Conservation (phyloP, 1,284 basidiomycete genomes). For the Tylopilus orsonianus region DNA sequence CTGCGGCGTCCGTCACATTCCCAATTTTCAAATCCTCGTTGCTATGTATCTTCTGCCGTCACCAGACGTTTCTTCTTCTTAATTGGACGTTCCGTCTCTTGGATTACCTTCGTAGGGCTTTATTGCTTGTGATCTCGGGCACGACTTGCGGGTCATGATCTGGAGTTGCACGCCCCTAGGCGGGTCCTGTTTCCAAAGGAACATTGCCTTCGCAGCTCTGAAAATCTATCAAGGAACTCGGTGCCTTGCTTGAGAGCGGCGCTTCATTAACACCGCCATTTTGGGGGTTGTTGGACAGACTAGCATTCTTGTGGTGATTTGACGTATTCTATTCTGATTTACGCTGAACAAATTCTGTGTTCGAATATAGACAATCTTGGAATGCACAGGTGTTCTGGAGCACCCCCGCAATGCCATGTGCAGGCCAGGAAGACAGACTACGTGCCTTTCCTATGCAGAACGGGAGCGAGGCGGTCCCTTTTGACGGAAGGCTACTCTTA, state of each 20-base stretch:
- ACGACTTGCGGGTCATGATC: conserved; percentile 25
- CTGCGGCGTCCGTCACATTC: conserved; percentile 31
- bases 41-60: conserved; percentile 23
- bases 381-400: conserved; percentile 1
- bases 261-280: conserved; percentile 16
- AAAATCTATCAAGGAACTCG: conserved; percentile 32
- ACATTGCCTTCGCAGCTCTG: conserved; percentile 17
- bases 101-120: conserved; percentile 15
- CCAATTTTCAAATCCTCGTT: conserved; percentile 19
- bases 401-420: conserved; percentile 26
- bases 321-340: conserved; percentile 32
- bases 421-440: background rate
- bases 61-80: conserved; percentile 28
- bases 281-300: conserved; percentile 8
- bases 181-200: conserved; percentile 29
- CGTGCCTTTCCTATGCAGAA: conserved; percentile 21
- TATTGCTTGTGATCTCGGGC: conserved; percentile 25
- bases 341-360: conserved; percentile 13
- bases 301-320: conserved; percentile 32
- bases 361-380: conserved; percentile 25
- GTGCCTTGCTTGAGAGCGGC: conserved; percentile 26
- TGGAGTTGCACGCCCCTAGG: conserved; percentile 24
- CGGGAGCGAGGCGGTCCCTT: conserved; percentile 7
- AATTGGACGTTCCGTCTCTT: conserved; percentile 19
- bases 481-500: background rate